Conservation (phyloP, 768 basidiomycete species). For the Gymnopilus dilepis region DNA sequence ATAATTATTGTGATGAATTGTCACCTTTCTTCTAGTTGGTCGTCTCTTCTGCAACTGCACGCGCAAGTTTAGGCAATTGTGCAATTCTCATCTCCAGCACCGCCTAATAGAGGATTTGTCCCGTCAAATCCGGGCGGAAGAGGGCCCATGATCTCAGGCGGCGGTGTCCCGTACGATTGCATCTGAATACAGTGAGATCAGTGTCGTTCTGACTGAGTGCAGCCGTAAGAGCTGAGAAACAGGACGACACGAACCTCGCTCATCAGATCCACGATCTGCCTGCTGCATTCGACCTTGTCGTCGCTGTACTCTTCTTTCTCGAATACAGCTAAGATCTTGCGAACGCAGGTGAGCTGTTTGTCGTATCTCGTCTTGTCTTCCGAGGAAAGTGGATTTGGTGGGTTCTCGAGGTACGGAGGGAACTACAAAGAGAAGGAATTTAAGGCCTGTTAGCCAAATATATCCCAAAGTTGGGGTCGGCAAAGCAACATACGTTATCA, state of each 20-base stretch:
- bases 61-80: constrained; percentile 25
- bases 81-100: constrained; percentile 33
- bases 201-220: background rate
- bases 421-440: constrained; percentile 54
- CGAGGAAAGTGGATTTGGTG: constrained; percentile 54
- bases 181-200: constrained; percentile 49
- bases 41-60: too few relatives aligned
- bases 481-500: constrained; percentile 55
- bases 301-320: constrained; percentile 66
- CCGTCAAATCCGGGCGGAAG: constrained; percentile 65
- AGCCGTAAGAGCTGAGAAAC: constrained; percentile 1
- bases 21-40: too few relatives aligned
- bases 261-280: constrained; percentile 71
- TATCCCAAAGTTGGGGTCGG: too few relatives aligned
- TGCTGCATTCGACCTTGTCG: constrained; percentile 47
- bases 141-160: constrained; percentile 82
- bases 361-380: constrained; percentile 70
- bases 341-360: constrained; percentile 61
- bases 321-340: constrained; percentile 66
- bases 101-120: constrained; percentile 10
- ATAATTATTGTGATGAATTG: too few relatives aligned
- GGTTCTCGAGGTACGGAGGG: constrained; percentile 71
- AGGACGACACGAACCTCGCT: constrained; percentile 56
- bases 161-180: constrained; percentile 80
- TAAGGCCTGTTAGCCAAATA: too few relatives aligned